Conservation (phyloP, 495 filamentous ascomycete species). For the Hypoxylon perforatum region DNA sequence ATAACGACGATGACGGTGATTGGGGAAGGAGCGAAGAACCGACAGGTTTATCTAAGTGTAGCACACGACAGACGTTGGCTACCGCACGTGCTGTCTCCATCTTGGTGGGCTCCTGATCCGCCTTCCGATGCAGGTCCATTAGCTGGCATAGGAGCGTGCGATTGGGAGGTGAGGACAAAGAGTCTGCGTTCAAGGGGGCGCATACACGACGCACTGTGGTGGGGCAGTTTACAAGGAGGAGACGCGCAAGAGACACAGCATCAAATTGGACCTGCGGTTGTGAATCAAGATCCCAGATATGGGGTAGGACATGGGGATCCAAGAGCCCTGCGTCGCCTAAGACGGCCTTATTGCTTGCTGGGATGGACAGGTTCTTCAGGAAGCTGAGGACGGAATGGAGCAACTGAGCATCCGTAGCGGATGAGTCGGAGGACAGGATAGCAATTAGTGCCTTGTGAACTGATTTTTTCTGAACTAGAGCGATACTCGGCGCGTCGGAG, state of each 20-base stretch:
- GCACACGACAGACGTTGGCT: slow-evolving; percentile 70
- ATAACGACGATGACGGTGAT: not conserved
- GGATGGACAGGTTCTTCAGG: slow-evolving; percentile 81
- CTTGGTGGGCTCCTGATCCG: slow-evolving; percentile 73
- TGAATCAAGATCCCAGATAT: slow-evolving; percentile 68
- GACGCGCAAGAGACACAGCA: slow-evolving; percentile 72
- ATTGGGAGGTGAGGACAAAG: slow-evolving; percentile 23
- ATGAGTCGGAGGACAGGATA: slow-evolving; percentile 54
- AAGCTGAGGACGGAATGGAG: slow-evolving; percentile 77
- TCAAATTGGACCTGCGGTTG: slow-evolving; percentile 77
- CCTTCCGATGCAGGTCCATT: slow-evolving; percentile 65
- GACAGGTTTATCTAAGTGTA: slow-evolving; percentile 48
- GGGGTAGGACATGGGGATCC: slow-evolving; percentile 62
- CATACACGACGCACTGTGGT: slow-evolving; percentile 66
- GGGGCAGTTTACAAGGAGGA: slow-evolving; percentile 69
- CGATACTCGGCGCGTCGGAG: slow-evolving; percentile 70
- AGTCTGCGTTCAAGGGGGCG: slow-evolving; percentile 49
- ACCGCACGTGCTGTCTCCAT: slow-evolving; percentile 77
- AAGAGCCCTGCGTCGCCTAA: slow-evolving; percentile 67
- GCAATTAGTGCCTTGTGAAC: slow-evolving; percentile 67
- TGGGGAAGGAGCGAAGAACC: slow-evolving; percentile 15
- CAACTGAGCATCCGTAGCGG: slow-evolving; percentile 57
- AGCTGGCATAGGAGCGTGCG: slow-evolving; percentile 70
- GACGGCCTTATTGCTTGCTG: slow-evolving; percentile 67
- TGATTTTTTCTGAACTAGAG: slow-evolving; percentile 64